phyloP scores from a whole-genome alignment of 2,329 filamentous ascomycete genomes.

The Aquanectria penicillioides region DNA sequence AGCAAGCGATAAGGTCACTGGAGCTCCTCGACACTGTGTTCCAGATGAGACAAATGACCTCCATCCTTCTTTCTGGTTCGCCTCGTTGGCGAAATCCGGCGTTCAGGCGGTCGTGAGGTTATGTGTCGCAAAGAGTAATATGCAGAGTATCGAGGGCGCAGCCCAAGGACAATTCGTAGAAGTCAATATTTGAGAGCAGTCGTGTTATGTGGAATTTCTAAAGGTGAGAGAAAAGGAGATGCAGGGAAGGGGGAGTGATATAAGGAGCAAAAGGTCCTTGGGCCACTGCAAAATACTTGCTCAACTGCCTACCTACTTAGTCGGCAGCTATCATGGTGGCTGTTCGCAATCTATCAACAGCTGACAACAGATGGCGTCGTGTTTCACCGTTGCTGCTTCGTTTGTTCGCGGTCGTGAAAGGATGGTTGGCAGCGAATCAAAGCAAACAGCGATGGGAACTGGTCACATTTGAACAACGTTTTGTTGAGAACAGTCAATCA shows the following conservation, averaged over 20 bases:
- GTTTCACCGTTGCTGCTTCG: not conserved
- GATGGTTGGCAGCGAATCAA: not conserved
- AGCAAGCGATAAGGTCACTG: not conserved
- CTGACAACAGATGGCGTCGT: no score
- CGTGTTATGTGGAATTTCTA: no score
- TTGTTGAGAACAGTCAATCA: not conserved
- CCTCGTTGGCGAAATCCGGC: not conserved
- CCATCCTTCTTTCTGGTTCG: not conserved
- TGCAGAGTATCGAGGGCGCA: no score
- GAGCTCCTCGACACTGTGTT: not conserved
- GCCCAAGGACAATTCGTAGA: no score
- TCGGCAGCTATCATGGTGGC: not conserved
- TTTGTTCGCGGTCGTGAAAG: not conserved
- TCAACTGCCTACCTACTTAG: no score
- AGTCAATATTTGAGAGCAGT: no score
- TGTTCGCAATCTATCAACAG: no score
- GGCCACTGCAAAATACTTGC: no score
- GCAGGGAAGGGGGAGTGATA: not conserved
- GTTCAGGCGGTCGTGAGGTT: no score
- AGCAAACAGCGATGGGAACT: not conserved
- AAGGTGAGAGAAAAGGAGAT: not conserved
- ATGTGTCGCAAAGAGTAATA: no score
- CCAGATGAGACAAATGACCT: not conserved
- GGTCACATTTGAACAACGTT: not conserved
- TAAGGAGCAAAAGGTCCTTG: not conserved